Percentiles rank a stretch among this genome's conserved stretches.
Evolutionary conservation across 2,329 filamentous ascomycete species (phyloP).

Genomic region (Sporothrix schenckii): DNA sequence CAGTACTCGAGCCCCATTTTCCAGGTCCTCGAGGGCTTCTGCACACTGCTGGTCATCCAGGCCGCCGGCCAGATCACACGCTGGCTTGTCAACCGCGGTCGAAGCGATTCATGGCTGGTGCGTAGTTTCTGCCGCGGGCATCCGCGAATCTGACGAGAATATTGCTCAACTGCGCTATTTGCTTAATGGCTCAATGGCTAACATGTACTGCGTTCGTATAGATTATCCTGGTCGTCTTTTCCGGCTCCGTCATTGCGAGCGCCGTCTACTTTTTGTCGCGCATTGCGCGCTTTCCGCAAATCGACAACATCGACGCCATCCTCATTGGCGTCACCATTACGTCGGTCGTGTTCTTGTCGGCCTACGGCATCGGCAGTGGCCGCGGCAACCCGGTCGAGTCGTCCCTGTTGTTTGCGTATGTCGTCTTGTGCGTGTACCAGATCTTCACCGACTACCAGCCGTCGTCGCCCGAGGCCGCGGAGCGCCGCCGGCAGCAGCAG

Average conservation of each 20-base stretch:
- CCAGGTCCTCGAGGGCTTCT: conserved; percentile 94
- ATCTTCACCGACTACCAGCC: conserved; percentile 98
- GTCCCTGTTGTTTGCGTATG: conserved; percentile 91
- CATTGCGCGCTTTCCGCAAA: conserved; percentile 88
- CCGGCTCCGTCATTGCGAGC: conserved; percentile 88
- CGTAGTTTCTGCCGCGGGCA: conserved; percentile 43
- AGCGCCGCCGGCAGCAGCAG: conserved; percentile 52
- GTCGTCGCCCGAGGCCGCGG: conserved; percentile 56
- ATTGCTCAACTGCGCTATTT: too few species aligned
- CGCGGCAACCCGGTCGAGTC: conserved; percentile 94
- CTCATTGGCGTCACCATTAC: conserved; percentile 92
- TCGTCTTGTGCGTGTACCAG: conserved; percentile 98
- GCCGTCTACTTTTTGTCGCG: conserved; percentile 96
- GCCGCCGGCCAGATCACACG: conserved; percentile 90
- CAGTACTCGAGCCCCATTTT: conserved; percentile 92
- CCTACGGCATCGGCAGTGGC: conserved; percentile 91
- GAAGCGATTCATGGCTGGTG: conserved; percentile 96
- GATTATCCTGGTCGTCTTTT: conserved; percentile 86
- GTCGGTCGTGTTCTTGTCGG: conserved; percentile 87
- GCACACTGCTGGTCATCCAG: conserved; percentile 93
- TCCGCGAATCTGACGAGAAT: too few species aligned
- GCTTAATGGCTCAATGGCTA: background rate
- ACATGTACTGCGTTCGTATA: conserved; percentile 43
- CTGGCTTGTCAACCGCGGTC: conserved; percentile 90
- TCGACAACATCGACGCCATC: conserved; percentile 88